A percentile compares a stretch with the other conserved stretches of the same genome.
These are phyloP conservation scores for Zizania latifolia DNA, from an alignment of 176 grass and related monocot genomes.

Conservation along the genomic window DNA sequence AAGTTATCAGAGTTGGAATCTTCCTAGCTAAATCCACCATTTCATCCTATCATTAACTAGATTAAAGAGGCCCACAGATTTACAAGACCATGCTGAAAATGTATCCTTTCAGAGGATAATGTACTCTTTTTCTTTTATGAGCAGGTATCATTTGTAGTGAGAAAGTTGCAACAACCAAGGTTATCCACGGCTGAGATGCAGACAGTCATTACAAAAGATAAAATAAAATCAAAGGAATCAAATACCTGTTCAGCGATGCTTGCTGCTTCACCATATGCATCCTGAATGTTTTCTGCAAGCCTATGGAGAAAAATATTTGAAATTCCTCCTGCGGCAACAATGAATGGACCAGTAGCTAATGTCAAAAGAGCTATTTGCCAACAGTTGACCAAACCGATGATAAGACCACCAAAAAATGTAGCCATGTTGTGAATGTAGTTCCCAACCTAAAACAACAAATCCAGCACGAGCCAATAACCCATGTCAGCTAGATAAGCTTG, in stretches of 20 bases:
- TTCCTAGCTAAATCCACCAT: not conserved
- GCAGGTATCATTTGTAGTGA: not conserved
- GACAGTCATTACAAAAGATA: not conserved
- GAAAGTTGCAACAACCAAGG: not conserved
- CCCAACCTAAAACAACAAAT: constrained; percentile 54
- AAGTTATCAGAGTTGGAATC: not conserved
- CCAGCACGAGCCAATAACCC: not conserved
- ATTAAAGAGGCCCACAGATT: not conserved
- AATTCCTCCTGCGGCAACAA: constrained; percentile 99
- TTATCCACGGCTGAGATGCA: not conserved
- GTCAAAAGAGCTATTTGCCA: constrained; percentile 97
- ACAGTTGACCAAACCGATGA: constrained; percentile 93
- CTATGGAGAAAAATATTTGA: constrained; percentile 99
- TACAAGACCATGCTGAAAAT: not conserved
- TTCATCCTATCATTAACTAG: not conserved
- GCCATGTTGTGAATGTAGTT: constrained; percentile 99
- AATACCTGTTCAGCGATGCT: constrained; percentile 97
- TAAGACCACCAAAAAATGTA: constrained; percentile 89
- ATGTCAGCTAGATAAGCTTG: not conserved
- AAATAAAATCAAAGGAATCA: not conserved
- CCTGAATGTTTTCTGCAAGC: constrained; percentile 99
- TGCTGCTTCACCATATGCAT: constrained; percentile 96
- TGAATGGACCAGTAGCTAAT: constrained; percentile 90
- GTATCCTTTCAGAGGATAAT: not conserved
- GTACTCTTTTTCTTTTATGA: not conserved